Evolutionary conservation across 805 yeast genomes (phyloP).

Genomic region (Clavispora asparagi): DNA sequence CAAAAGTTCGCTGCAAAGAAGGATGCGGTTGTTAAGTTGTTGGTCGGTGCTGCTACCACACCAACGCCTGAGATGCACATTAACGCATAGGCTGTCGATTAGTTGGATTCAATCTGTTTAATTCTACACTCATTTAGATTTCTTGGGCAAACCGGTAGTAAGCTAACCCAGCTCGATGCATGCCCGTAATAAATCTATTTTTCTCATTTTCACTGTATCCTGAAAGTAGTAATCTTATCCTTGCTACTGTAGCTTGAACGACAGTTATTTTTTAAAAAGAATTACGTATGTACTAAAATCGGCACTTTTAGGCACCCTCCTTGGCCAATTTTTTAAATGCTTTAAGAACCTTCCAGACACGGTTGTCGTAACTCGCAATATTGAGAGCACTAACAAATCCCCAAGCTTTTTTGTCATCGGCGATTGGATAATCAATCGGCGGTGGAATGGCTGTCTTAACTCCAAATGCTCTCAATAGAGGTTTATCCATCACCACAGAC

Average conservation of each 20-base stretch:
- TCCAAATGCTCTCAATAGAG: constrained; percentile 50
- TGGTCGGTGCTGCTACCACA: constrained; percentile 71
- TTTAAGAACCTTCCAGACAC: constrained; percentile 58
- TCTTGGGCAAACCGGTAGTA: neutral
- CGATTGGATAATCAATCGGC: constrained; percentile 88
- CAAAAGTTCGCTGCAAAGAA: constrained; percentile 60
- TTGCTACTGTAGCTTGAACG: no score
- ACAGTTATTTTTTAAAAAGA: no score
- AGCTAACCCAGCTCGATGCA: neutral
- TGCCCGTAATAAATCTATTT: neutral
- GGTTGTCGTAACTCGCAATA: constrained; percentile 74
- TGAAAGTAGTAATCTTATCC: no score
- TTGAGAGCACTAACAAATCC: constrained; percentile 76
- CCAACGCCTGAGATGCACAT: constrained; percentile 82
- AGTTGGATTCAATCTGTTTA: neutral
- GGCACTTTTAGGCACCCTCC: constrained; percentile 15
- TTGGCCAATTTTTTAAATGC: constrained; percentile 36
- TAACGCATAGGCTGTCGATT: constrained; percentile 45
- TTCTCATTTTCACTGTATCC: neutral
- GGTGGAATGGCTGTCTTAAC: constrained; percentile 81
- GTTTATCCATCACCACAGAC: constrained; percentile 79
- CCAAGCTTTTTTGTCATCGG: constrained; percentile 82
- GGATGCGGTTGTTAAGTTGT: constrained; percentile 61
- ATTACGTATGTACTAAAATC: neutral
- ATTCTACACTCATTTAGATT: neutral